Conservation (phyloP, 2,329 filamentous ascomycete genomes). For the Colletotrichum truncatum region DNA sequence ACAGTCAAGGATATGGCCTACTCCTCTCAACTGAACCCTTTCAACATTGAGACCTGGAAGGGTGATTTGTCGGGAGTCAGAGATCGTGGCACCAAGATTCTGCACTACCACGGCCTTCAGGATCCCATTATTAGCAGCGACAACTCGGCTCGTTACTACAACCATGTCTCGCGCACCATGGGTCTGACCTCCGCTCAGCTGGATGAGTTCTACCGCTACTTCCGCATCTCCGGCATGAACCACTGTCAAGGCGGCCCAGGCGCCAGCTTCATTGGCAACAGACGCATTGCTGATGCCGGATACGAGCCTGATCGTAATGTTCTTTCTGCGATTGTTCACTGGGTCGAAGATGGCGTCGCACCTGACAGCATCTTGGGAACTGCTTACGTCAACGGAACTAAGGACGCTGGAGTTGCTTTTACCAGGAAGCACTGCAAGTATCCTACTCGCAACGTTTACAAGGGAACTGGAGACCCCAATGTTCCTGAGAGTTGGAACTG, state of each 20-base stretch:
- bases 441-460: slow-evolving; percentile 42
- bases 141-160: slow-evolving; percentile 58
- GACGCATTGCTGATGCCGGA: slow-evolving; percentile 32
- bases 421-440: slow-evolving; percentile 45
- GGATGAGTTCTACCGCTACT: slow-evolving; percentile 45
- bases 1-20: slow-evolving; percentile 45
- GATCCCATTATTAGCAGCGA: slow-evolving; percentile 53
- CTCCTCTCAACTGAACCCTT: slow-evolving; percentile 45
- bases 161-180: slow-evolving; percentile 56
- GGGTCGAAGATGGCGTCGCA: slow-evolving; percentile 42
- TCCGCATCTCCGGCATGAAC: slow-evolving; percentile 41
- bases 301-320: slow-evolving; percentile 40
- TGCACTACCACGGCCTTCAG: slow-evolving; percentile 56
- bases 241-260: slow-evolving; percentile 44
- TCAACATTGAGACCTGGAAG: slow-evolving; percentile 47
- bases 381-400: slow-evolving; percentile 39
- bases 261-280: slow-evolving; percentile 39
- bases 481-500: slow-evolving; percentile 31
- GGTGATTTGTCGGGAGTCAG: slow-evolving; percentile 50
- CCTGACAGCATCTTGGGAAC: slow-evolving; percentile 44
- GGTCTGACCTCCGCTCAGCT: slow-evolving; percentile 40
- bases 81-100: slow-evolving; percentile 50
- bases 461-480: slow-evolving; percentile 28
- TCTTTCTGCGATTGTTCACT: slow-evolving; percentile 37
- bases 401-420: slow-evolving; percentile 37